Evolutionary conservation across 169 alveolate genomes (phyloP).

Genomic region (Perkinsus olseni): DNA sequence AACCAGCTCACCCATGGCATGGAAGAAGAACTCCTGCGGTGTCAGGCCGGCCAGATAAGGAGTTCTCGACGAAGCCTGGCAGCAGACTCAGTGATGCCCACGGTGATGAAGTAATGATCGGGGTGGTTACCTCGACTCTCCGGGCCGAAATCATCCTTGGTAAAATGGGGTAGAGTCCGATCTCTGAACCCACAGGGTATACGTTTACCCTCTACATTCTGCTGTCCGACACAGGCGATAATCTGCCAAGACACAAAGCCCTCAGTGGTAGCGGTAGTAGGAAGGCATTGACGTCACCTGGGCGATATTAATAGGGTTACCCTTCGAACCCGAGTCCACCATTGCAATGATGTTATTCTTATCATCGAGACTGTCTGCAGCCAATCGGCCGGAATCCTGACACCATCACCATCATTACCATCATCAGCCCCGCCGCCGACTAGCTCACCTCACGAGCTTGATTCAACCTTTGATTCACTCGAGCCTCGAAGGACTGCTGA

Average conservation of each 20-base stretch:
- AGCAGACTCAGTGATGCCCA: background rate
- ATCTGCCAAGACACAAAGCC: constrained; percentile 43
- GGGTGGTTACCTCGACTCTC: constrained; percentile 78
- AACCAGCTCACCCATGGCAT: constrained; percentile 92
- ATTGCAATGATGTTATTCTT: constrained; percentile 92
- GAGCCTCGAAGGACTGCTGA: constrained; percentile 94
- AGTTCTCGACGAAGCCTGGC: constrained; percentile 89
- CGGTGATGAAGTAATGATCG: background rate
- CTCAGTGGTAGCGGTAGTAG: no score
- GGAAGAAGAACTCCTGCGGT: constrained; percentile 98
- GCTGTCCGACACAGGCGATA: constrained; percentile 99
- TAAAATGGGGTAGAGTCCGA: constrained; percentile 98
- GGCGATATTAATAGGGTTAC: constrained; percentile 91
- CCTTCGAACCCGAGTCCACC: constrained; percentile 97
- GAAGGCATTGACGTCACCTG: constrained; percentile 27
- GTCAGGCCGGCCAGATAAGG: constrained; percentile 91
- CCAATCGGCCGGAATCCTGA: constrained; percentile 68
- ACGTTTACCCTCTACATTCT: constrained; percentile 99
- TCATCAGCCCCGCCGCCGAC: background rate
- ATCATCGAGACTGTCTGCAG: constrained; percentile 83
- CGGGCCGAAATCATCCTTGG: constrained; percentile 98
- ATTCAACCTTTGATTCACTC: constrained; percentile 89
- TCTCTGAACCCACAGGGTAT: constrained; percentile 95
- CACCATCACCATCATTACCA: constrained; percentile 15
- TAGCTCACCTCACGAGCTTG: constrained; percentile 84